Conservation (phyloP, 2,329 filamentous ascomycete genomes). For the Xylariaceae sp. region DNA sequence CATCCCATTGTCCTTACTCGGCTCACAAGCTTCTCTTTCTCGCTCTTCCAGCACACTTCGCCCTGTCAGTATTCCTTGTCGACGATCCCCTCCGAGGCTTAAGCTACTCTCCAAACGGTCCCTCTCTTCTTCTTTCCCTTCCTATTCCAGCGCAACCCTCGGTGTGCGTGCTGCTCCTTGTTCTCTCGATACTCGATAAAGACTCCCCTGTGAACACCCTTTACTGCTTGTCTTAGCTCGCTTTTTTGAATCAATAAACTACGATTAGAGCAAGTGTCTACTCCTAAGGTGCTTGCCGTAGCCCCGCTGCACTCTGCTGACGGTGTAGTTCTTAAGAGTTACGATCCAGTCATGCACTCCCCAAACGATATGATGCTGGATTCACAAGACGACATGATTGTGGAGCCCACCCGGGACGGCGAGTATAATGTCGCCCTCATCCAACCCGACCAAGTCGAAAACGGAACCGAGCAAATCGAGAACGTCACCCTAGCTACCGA, state of each 20-base stretch:
- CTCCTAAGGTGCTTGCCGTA: background rate
- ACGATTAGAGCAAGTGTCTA: background rate
- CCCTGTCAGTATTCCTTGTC: constrained; percentile 4
- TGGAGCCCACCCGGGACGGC: constrained; percentile 41
- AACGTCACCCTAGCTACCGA: constrained; percentile 48
- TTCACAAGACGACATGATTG: constrained; percentile 49
- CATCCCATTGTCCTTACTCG: background rate
- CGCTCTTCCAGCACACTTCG: constrained; percentile 1
- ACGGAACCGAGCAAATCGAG: constrained; percentile 43
- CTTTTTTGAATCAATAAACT: background rate
- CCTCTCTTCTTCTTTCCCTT: constrained; percentile 1
- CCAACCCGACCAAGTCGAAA: constrained; percentile 46
- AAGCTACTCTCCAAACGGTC: constrained; percentile 1
- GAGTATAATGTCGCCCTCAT: constrained; percentile 50
- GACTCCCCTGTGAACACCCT: background rate
- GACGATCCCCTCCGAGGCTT: background rate
- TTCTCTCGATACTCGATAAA: background rate
- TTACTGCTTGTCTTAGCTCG: constrained; percentile 1
- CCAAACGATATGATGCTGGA: constrained; percentile 54
- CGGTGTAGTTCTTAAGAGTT: constrained; percentile 37
- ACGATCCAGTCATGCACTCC: constrained; percentile 46
- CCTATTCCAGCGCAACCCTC: constrained; percentile 1
- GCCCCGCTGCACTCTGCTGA: constrained; percentile 11
- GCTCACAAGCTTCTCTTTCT: background rate
- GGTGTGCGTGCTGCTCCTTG: constrained; percentile 1